Conservation (phyloP, 352 stramenopile species). For the Globisporangium echinulatum region DNA sequence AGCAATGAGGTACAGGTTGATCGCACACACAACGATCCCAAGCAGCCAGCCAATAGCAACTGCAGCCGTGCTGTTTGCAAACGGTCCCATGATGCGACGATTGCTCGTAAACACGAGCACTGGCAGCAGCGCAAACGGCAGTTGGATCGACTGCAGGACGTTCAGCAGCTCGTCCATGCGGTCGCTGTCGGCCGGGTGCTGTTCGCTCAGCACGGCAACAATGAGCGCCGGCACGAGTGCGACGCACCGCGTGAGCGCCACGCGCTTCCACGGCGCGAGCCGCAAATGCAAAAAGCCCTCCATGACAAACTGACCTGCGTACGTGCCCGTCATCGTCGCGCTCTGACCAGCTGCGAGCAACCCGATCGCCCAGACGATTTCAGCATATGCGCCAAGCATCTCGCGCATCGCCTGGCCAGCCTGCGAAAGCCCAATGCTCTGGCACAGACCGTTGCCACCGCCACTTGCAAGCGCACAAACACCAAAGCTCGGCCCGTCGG, state of each 20-base stretch:
- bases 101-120: constrained; percentile 86
- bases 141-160: constrained; percentile 89
- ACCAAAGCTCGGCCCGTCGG: constrained; percentile 39
- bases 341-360: constrained; percentile 92
- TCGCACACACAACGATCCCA: constrained; percentile 53
- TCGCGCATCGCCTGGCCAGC: constrained; percentile 73
- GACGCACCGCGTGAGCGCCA: constrained; percentile 85
- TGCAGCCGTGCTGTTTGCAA: constrained; percentile 42
- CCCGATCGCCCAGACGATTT: constrained; percentile 92
- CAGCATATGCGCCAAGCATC: constrained; percentile 76
- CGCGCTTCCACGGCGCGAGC: constrained; percentile 76
- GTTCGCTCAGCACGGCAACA: constrained; percentile 83
- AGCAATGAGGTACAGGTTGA: constrained; percentile 76
- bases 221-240: constrained; percentile 86
- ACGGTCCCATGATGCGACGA: constrained; percentile 72
- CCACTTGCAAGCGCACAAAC: constrained; percentile 52
- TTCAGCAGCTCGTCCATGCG: constrained; percentile 89
- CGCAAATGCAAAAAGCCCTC: constrained; percentile 93
- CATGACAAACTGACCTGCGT: constrained; percentile 97
- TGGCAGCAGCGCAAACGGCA: constrained; percentile 89
- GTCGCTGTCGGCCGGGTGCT: constrained; percentile 77
- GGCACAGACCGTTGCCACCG: constrained; percentile 51
- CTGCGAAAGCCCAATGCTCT: constrained; percentile 85
- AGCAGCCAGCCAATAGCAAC: constrained; percentile 51
- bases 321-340: constrained; percentile 95